phyloP scores from a whole-genome alignment of 257 asterid genomes.

The Solanum commersonii region DNA sequence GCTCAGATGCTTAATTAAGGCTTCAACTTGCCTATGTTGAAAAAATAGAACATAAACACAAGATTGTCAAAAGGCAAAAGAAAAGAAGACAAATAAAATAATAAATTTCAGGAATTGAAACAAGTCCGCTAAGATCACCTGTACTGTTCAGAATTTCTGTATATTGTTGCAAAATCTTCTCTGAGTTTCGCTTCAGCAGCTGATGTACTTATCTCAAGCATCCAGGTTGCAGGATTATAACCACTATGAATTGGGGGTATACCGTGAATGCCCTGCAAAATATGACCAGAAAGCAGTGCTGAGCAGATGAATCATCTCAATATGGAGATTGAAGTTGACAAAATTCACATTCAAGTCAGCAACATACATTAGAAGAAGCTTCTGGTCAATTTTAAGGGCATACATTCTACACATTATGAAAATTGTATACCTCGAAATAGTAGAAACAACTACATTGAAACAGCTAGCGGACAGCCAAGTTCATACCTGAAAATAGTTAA shows the following conservation, averaged over 20 bases:
- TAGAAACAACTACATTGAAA: background rate
- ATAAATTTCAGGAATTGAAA: background rate
- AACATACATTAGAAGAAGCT: background rate
- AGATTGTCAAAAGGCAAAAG: background rate
- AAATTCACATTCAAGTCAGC: background rate
- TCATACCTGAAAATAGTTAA: slow-evolving; percentile 68
- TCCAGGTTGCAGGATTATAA: slow-evolving; percentile 92
- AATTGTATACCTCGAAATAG: background rate
- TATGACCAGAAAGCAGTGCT: background rate
- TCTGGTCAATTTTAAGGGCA: background rate
- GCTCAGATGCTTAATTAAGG: slow-evolving; percentile 38
- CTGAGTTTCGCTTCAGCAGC: slow-evolving; percentile 53
- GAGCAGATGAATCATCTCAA: background rate
- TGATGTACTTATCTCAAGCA: slow-evolving; percentile 76
- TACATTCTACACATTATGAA: background rate
- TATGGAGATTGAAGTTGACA: background rate
- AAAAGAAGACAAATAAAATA: background rate
- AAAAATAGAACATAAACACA: background rate
- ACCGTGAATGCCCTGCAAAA: slow-evolving; percentile 41
- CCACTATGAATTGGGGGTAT: slow-evolving; percentile 48
- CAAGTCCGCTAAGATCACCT: slow-evolving; percentile 22
- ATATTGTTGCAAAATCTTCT: slow-evolving; percentile 51
- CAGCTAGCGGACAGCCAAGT: background rate
- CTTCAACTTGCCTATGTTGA: slow-evolving; percentile 32
- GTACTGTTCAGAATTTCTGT: slow-evolving; percentile 48